Evolutionary conservation across 805 yeast species (phyloP), one percentile per base, ranked within the genome.

Genomic region (fission yeast (Schizosaccharomyces pombe)): DNA sequence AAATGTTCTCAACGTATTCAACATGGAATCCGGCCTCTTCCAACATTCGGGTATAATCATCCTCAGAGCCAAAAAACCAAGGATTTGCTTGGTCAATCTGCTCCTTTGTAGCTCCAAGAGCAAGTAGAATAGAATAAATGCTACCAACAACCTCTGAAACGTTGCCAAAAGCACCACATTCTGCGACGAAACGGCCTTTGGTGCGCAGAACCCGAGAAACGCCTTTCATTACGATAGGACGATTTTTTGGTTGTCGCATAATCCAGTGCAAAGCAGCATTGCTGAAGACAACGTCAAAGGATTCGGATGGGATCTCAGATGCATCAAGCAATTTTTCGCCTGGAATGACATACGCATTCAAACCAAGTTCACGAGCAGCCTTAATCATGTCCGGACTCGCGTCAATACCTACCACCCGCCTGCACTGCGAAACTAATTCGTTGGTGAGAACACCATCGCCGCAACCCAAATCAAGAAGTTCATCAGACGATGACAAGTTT

Each of bases 231-330:
- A 61, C 61, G 16, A 39, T 51, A 9, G 33, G 56, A 12, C 61
- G 56, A 33, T 55, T 53, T 5, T 51, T 52, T 3, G 55, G n/a
- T 4, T 51, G 29, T 2, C 54, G 16, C 31, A 60, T 54, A 43
- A 61, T 57, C 63, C 63, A 61, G 54, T 61, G 63, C 16, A 60
- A 54, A 19, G 63, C 60, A n/a, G 63, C 63, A 55, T 59, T 61
- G 11, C 62, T 59, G 32, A 61, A 60, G 39, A 60, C 62, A 43
- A 58, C 61, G 53, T 56, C 54, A 57, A 54, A 61, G 30, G 26
- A 39, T n/a, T 55, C 57, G 16, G 32, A 40, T 14, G 55, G 55
- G 34, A 28, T 29, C 5, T 22, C 49, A 24, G 16, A 26, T 5
- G 53, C 55, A 9, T 30, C 26, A 5, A 47, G 28, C n/a, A 53